Conservation (phyloP, 2,329 filamentous ascomycete genomes). For the Ophiocordyceps camponoti-floridani region DNA sequence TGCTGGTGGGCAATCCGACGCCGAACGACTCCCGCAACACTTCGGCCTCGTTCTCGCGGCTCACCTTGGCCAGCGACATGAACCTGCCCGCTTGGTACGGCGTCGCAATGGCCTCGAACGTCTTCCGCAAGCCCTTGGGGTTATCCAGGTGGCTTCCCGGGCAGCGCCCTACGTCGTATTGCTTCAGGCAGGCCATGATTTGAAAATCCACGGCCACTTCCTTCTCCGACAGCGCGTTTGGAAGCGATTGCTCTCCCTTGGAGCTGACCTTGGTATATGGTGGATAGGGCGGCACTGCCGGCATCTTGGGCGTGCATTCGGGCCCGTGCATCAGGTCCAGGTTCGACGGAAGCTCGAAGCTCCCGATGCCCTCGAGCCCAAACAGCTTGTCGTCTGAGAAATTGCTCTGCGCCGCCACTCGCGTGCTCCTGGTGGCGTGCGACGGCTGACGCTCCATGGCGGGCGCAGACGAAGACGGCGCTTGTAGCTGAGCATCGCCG, state of each 20-base stretch:
- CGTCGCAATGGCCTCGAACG: constrained; percentile 35
- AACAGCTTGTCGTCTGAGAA: constrained; percentile 39
- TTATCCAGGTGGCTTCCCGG: constrained; percentile 37
- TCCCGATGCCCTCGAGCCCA: constrained; percentile 41
- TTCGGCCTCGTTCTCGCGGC: constrained; percentile 26
- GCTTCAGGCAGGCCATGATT: constrained; percentile 39
- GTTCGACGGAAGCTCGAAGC: constrained; percentile 39
- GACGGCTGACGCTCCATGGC: constrained; percentile 47
- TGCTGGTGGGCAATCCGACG: constrained; percentile 21
- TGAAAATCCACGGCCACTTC: constrained; percentile 36
- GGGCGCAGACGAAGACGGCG: constrained; percentile 20
- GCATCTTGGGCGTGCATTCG: constrained; percentile 35
- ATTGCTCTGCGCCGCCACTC: constrained; percentile 33
- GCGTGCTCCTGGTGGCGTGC: constrained; percentile 45
- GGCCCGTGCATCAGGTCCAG: constrained; percentile 35
- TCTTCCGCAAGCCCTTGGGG: constrained; percentile 31
- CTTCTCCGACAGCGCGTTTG: constrained; percentile 28
- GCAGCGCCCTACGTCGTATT: constrained; percentile 35
- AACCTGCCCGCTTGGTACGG: constrained; percentile 28
- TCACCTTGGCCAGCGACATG: constrained; percentile 27
- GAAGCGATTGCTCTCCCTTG: constrained; percentile 37
- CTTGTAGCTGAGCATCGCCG: constrained; percentile 19
- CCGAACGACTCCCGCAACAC: constrained; percentile 30
- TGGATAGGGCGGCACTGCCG: constrained; percentile 31
- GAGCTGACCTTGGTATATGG: constrained; percentile 41